A percentile compares a stretch with the other conserved stretches of the same genome.
Conservation (phyloP, 768 basidiomycete genomes). For the Mycena maculata region DNA sequence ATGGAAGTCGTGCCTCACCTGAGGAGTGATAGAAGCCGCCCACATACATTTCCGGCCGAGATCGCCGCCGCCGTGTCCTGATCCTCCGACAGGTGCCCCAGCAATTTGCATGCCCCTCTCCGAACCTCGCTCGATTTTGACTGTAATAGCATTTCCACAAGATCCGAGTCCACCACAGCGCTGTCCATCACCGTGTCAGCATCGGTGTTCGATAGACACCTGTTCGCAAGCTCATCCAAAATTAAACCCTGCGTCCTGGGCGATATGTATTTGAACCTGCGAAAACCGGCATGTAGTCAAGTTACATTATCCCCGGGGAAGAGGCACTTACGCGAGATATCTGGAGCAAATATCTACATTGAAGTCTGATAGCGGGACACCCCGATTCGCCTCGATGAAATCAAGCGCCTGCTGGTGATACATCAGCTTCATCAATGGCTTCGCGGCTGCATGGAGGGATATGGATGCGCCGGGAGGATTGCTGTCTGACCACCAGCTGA, state of each 20-base stretch:
- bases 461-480: neutral
- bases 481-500: neutral
- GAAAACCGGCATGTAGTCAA: neutral
- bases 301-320: neutral
- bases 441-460: neutral
- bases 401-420: neutral
- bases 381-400: neutral
- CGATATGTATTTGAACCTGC: slow-evolving; percentile 2
- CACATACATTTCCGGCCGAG: too few species aligned
- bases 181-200: too few species aligned
- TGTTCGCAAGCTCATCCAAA: neutral
- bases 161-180: slow-evolving; percentile 1
- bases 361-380: neutral
- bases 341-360: neutral
- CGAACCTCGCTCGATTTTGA: neutral
- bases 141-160: neutral
- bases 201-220: neutral
- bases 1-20: too few species aligned
- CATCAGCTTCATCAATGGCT: slow-evolving; percentile 10
- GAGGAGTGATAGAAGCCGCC: too few species aligned
- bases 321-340: neutral
- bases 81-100: neutral
- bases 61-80: neutral
- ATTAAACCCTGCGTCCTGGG: neutral
- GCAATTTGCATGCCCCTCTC: neutral